Evolutionary conservation across 2,329 filamentous ascomycete species (phyloP).

Genomic region (Aspergillus neotritici): DNA sequence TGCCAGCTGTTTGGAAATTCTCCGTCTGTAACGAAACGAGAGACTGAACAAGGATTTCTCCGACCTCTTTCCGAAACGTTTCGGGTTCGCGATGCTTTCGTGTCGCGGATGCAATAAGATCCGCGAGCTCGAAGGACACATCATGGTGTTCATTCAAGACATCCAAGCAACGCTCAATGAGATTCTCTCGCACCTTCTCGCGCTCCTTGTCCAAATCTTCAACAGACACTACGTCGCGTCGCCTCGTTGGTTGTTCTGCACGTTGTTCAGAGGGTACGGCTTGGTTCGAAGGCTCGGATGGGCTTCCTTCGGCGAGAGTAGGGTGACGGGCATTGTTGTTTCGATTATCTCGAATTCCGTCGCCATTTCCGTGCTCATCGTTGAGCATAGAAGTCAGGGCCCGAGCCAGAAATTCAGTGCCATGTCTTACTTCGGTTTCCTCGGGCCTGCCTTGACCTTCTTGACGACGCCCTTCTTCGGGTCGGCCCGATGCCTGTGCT

Average conservation of each 20-base stretch:
- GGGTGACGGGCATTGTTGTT: slow-evolving; percentile 15
- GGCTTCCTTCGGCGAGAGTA: slow-evolving; percentile 8
- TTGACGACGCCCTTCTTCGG: slow-evolving; percentile 20
- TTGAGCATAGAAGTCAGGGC: slow-evolving; percentile 40
- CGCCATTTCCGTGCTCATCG: slow-evolving; percentile 23
- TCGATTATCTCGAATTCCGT: slow-evolving; percentile 22
- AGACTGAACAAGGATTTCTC: slow-evolving; percentile 75
- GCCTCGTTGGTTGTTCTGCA: slow-evolving; percentile 20
- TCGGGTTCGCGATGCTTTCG: slow-evolving; percentile 55
- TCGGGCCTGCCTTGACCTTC: slow-evolving; percentile 18
- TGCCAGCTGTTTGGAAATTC: slow-evolving; percentile 50
- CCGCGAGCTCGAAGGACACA: slow-evolving; percentile 83
- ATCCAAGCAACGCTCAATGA: slow-evolving; percentile 87
- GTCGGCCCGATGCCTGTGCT: slow-evolving; percentile 24
- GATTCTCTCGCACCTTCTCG: slow-evolving; percentile 62
- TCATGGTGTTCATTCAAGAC: slow-evolving; percentile 82
- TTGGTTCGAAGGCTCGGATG: slow-evolving; percentile 19
- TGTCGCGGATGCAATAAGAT: slow-evolving; percentile 71
- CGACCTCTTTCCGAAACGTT: slow-evolving; percentile 64
- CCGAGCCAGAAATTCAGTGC: slow-evolving; percentile 37
- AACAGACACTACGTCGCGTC: slow-evolving; percentile 48
- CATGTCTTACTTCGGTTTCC: slow-evolving; percentile 28
- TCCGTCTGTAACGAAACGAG: slow-evolving; percentile 63
- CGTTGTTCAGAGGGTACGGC: slow-evolving; percentile 17
- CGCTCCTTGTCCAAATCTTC: slow-evolving; percentile 77